These are phyloP conservation scores for Hygrocybe punicea DNA, from an alignment of 768 basidiomycete species.

Conservation along the genomic window DNA sequence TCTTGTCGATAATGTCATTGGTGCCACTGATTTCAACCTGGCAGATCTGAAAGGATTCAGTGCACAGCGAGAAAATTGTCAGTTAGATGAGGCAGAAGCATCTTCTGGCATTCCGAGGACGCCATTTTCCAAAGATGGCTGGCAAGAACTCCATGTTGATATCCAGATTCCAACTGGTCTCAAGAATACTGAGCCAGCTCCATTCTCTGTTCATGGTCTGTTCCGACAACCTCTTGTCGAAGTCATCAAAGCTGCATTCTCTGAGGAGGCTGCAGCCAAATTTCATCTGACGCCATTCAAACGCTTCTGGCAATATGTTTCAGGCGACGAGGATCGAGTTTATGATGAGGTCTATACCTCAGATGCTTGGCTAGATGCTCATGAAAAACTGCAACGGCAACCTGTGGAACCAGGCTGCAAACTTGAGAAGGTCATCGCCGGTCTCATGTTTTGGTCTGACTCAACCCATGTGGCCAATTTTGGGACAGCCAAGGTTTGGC, in stretches of 20 bases:
- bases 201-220: slow-evolving; percentile 25
- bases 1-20: slow-evolving; percentile 13
- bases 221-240: slow-evolving; percentile 23
- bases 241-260: slow-evolving; percentile 23
- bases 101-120: background rate
- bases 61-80: slow-evolving; percentile 16
- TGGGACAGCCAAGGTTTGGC: slow-evolving; percentile 41
- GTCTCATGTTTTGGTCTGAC: slow-evolving; percentile 33
- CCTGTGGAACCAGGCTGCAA: slow-evolving; percentile 14
- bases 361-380: slow-evolving; percentile 14
- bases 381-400: slow-evolving; percentile 17
- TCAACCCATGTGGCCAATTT: slow-evolving; percentile 33
- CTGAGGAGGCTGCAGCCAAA: slow-evolving; percentile 2
- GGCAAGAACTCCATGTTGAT: slow-evolving; percentile 11
- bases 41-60: slow-evolving; percentile 15
- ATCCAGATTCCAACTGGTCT: slow-evolving; percentile 16
- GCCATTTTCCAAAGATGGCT: slow-evolving; percentile 10
- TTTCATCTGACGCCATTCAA: slow-evolving; percentile 27
- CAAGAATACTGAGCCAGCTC: slow-evolving; percentile 8
- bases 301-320: slow-evolving; percentile 21
- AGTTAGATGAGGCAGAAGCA: slow-evolving; percentile 11
- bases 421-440: slow-evolving; percentile 21
- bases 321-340: slow-evolving; percentile 18
- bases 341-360: slow-evolving; percentile 18
- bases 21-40: slow-evolving; percentile 14